Evolutionary conservation across 108 stramenopile species (phyloP).

Genomic region (Phaeodactylum tricornutum): DNA sequence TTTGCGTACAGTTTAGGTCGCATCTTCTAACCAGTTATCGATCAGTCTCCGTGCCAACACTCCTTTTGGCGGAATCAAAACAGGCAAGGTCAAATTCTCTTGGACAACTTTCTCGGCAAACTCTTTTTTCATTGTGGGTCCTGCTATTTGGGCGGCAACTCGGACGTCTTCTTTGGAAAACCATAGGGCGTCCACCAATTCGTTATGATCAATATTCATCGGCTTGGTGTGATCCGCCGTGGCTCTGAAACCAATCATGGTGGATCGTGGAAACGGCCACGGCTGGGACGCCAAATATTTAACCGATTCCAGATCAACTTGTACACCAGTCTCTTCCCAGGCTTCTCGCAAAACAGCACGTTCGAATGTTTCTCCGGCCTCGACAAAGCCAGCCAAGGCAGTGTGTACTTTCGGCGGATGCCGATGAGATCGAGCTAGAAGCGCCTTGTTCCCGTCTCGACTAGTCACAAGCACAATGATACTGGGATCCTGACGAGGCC

Average conservation of each 20-base stretch:
- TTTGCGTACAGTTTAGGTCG: no score
- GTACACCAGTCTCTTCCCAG: conserved; percentile 62
- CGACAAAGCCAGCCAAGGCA: conserved; percentile 76
- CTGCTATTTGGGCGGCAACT: conserved; percentile 31
- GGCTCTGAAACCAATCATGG: conserved; percentile 69
- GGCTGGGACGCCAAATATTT: conserved; percentile 59
- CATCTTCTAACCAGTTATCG: conserved; percentile 68
- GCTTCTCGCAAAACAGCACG: conserved; percentile 58
- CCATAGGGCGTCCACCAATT: conserved; percentile 62
- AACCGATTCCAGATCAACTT: conserved; percentile 35
- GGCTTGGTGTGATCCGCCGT: conserved; percentile 30
- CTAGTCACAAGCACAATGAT: conserved; percentile 57
- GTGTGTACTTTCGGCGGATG: conserved; percentile 66
- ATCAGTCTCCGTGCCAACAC: conserved; percentile 59
- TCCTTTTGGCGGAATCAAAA: conserved; percentile 65
- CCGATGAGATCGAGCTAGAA: conserved; percentile 57
- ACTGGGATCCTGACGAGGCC: conserved; percentile 77
- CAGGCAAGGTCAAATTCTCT: conserved; percentile 26
- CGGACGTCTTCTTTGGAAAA: conserved; percentile 45
- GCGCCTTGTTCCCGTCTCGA: conserved; percentile 29
- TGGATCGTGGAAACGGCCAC: conserved; percentile 78
- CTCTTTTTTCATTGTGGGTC: conserved; percentile 45
- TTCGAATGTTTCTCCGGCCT: conserved; percentile 83
- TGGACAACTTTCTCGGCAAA: conserved; percentile 36
- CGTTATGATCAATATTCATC: conserved; percentile 48